Conservation (phyloP, 2,329 filamentous ascomycete genomes). For the Alternaria ethzedia region DNA sequence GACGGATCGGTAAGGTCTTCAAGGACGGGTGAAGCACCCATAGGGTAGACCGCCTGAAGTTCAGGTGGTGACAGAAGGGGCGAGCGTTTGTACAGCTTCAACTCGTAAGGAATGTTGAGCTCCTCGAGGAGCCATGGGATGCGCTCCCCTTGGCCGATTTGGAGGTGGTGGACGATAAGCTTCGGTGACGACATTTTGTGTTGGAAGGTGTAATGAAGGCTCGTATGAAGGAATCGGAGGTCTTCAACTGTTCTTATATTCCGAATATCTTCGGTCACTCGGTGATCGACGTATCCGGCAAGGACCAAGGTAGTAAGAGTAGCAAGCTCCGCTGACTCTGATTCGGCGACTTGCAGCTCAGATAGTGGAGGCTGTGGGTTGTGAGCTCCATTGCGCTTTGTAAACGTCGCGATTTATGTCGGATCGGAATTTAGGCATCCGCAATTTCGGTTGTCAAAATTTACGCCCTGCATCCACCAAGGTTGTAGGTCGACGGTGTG, state of each 20-base stretch:
- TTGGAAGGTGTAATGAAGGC: not conserved
- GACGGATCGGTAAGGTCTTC: constrained; percentile 56
- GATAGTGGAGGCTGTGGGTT: not conserved
- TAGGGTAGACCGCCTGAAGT: constrained; percentile 44
- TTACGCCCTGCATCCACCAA: not conserved
- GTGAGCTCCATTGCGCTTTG: not conserved
- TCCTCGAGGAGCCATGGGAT: constrained; percentile 71
- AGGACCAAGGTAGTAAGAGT: not conserved
- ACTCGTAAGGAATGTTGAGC: constrained; percentile 61
- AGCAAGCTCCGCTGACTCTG: constrained; percentile 8
- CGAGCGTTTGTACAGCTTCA: constrained; percentile 55
- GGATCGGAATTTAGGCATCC: not conserved
- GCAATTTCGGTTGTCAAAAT: not conserved
- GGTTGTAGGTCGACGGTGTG: not conserved
- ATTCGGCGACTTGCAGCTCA: constrained; percentile 1
- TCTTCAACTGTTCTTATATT: not conserved
- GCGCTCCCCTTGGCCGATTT: constrained; percentile 66
- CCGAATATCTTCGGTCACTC: constrained; percentile 1
- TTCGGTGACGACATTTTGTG: constrained; percentile 29
- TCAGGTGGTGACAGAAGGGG: constrained; percentile 51
- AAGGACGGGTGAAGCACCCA: constrained; percentile 66
- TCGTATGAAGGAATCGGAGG: not conserved
- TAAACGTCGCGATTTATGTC: not conserved
- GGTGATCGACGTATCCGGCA: constrained; percentile 14
- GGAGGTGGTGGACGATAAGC: constrained; percentile 47